These are phyloP conservation scores for Penicillium sp. DNA, from an alignment of 2,329 filamentous ascomycete species.

Conservation along the genomic window DNA sequence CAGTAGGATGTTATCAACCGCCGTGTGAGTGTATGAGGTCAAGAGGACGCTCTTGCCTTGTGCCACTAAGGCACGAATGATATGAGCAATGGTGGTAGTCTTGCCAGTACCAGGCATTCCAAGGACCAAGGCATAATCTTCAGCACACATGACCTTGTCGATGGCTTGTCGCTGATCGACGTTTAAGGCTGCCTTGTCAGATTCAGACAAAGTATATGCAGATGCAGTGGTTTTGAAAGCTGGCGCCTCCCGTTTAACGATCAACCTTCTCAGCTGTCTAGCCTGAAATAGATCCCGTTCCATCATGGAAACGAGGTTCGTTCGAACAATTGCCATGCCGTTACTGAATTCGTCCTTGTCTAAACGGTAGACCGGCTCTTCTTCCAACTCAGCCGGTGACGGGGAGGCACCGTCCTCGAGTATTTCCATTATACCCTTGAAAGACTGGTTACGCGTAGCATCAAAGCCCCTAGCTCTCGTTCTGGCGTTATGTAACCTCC, in stretches of 20 bases:
- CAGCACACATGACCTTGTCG: constrained; percentile 87
- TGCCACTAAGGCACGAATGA: constrained; percentile 78
- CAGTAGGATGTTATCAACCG: constrained; percentile 92
- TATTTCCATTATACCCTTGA: constrained; percentile 89
- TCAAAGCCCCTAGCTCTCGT: constrained; percentile 69
- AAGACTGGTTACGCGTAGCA: constrained; percentile 72
- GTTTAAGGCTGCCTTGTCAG: constrained; percentile 62
- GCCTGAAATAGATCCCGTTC: constrained; percentile 63
- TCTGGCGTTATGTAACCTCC: constrained; percentile 76
- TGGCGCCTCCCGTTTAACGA: constrained; percentile 68
- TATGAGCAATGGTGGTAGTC: constrained; percentile 95
- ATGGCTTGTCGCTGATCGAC: constrained; percentile 79
- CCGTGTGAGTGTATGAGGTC: constrained; percentile 93
- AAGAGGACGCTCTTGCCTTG: constrained; percentile 87
- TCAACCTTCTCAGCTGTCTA: constrained; percentile 63
- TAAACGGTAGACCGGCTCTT: constrained; percentile 61
- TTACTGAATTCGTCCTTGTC: constrained; percentile 99
- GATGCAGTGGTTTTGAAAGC: constrained; percentile 61
- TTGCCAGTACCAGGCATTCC: constrained; percentile 98
- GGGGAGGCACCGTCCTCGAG: constrained; percentile 45
- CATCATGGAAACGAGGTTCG: constrained; percentile 91
- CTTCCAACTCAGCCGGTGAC: constrained; percentile 26
- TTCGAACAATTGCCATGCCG: constrained; percentile 87
- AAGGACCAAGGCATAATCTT: constrained; percentile 88
- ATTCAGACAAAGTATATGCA: constrained; percentile 52